Evolutionary conservation across 768 basidiomycete species (phyloP).

Genomic region (Hysterangium stoloniferum): DNA sequence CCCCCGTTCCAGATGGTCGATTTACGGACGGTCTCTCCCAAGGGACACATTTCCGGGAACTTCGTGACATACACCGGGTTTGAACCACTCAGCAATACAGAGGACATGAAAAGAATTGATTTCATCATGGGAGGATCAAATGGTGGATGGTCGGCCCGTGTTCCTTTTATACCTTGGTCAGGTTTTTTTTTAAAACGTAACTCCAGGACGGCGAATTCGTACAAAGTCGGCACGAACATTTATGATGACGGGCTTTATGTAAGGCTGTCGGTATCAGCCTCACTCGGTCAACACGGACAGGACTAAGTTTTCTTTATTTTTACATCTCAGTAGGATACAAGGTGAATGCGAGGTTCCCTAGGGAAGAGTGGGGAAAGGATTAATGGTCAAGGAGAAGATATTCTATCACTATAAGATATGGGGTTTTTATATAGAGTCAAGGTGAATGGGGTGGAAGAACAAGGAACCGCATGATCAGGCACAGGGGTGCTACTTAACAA

Average conservation of each 20-base stretch:
- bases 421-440: too few relatives aligned
- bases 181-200: background rate
- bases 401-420: too few relatives aligned
- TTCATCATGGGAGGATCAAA: constrained; percentile 44
- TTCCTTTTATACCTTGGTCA: background rate
- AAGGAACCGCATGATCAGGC: too few relatives aligned
- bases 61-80: constrained; percentile 49
- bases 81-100: constrained; percentile 29
- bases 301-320: too few relatives aligned
- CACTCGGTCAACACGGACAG: too few relatives aligned
- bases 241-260: constrained; percentile 47
- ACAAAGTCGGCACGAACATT: constrained; percentile 33
- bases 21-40: constrained; percentile 33
- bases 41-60: constrained; percentile 33
- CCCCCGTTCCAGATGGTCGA: constrained; percentile 37
- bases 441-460: too few relatives aligned
- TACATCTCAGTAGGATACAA: too few relatives aligned
- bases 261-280: too few relatives aligned
- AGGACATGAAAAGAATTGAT: constrained; percentile 36
- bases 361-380: too few relatives aligned
- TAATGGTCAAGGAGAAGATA: too few relatives aligned
- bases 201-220: constrained; percentile 29
- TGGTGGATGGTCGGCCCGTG: constrained; percentile 33
- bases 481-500: too few relatives aligned
- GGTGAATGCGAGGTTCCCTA: too few relatives aligned